Base-by-base conservation (phyloP, 768 basidiomycete species). In the Trametes elegans region DNA sequence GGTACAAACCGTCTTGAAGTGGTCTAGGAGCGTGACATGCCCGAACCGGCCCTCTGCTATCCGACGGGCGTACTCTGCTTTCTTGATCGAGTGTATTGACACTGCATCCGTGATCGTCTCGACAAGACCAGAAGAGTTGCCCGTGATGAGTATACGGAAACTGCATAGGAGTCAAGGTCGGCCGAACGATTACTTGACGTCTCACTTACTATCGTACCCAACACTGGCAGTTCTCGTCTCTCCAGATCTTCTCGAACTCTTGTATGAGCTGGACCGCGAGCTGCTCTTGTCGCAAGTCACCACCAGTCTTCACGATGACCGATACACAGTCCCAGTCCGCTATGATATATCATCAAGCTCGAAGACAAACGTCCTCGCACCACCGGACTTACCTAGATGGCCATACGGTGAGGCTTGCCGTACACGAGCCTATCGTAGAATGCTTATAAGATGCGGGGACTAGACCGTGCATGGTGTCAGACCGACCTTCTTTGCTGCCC, bases 91-190 rank as follows among this genome's bases (percentile, higher is more conserved):
- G 68, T 99, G 97, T 62, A 99, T 93, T 5, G 97, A 98, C 0
- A 98, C 93, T 0, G 96, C 90, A 63, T 99, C 97, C 3, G 93
- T 98, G 61, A 99, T 98, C 0, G 97, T 99, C 73, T 99, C 97
- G 0, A 99, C 93, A 45, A 99, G 72, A 21, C 95, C 97, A 11
- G 97, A 98, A 3, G 83, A 83, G 41, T 88, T 90, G 5, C 95
- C 94, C 1, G 94, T 97, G 58, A 98, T 96, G 55, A 98, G 72
- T 55, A 99, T 99, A 3, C 92, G 87, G 79, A 98, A 98, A 71
- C 95, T 97, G 62, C 5, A 11, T 39, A 40, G 43, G 48, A 40
- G 26, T 51, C 55, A 21, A 19, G 0, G 18, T 1, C 1, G 18
- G 13, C n/a, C 6, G 34, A 35, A n/a, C n/a, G n/a, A n/a, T n/a